phyloP scores from a whole-genome alignment of 768 basidiomycete species.

The Phylloporus arenicola region DNA sequence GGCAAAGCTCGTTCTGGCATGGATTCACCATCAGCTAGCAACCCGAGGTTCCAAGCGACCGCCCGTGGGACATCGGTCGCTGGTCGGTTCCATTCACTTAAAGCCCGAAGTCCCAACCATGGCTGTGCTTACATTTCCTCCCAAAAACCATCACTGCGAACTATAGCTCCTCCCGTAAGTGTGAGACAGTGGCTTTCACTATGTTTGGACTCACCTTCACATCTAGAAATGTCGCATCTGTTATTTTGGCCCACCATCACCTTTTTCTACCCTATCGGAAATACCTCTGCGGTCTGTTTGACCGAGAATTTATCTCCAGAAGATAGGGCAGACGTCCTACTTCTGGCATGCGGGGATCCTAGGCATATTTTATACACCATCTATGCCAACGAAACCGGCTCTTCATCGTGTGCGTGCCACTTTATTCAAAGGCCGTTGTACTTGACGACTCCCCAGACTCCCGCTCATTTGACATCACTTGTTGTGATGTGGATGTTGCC shows the following conservation, averaged over 20 bases:
- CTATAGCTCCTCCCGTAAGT: not conserved
- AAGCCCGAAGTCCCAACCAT: not conserved
- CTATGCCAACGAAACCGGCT: constrained; percentile 12
- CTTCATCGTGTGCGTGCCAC: constrained; percentile 4
- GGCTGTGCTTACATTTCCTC: not conserved
- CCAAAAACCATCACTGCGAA: not conserved
- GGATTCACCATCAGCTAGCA: not conserved
- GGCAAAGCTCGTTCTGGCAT: not conserved
- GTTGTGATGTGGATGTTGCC: constrained; percentile 26
- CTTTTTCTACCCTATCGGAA: constrained; percentile 56
- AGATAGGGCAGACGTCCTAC: constrained; percentile 32
- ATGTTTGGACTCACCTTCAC: not conserved
- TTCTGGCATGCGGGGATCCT: constrained; percentile 55
- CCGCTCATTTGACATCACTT: constrained; percentile 24
- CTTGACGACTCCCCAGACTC: constrained; percentile 6
- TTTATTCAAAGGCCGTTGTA: not conserved
- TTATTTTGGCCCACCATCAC: constrained; percentile 18
- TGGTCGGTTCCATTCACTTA: not conserved
- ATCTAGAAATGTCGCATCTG: constrained; percentile 13
- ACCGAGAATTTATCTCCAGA: constrained; percentile 45
- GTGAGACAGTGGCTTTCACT: no score
- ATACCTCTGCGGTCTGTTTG: constrained; percentile 49
- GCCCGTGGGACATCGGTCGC: not conserved
- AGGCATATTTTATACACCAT: constrained; percentile 48
- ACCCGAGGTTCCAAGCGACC: not conserved